These are phyloP conservation scores for Leptoxyphium fumago DNA, from an alignment of 2,329 filamentous ascomycete genomes.

Conservation along the genomic window DNA sequence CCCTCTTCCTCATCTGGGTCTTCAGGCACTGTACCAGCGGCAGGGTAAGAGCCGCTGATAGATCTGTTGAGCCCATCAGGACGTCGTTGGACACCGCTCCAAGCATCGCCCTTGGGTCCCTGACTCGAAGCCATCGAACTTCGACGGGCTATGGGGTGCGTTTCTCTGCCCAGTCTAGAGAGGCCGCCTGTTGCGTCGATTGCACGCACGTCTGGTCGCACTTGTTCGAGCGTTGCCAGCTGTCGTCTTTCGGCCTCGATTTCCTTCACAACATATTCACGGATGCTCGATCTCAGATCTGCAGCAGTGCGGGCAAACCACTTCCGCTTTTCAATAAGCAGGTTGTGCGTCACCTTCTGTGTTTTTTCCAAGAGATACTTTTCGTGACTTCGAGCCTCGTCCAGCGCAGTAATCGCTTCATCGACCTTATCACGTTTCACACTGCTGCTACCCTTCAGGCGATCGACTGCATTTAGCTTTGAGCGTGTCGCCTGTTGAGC, in stretches of 20 bases:
- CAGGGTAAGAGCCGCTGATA: constrained; percentile 56
- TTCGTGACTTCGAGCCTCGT: constrained; percentile 75
- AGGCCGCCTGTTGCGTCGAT: constrained; percentile 87
- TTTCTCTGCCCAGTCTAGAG: constrained; percentile 74
- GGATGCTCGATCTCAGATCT: constrained; percentile 70
- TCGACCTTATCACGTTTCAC: constrained; percentile 93
- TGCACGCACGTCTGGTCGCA: constrained; percentile 79
- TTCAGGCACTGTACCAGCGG: constrained; percentile 38
- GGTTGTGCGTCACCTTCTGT: constrained; percentile 73
- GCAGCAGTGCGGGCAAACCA: constrained; percentile 80
- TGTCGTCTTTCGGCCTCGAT: constrained; percentile 92
- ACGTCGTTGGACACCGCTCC: constrained; percentile 82
- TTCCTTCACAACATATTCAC: constrained; percentile 85
- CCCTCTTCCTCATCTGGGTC: constrained; percentile 37
- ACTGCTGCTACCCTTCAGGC: constrained; percentile 71
- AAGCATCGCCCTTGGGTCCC: constrained; percentile 93
- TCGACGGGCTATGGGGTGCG: constrained; percentile 61
- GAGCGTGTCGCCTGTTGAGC: constrained; percentile 74
- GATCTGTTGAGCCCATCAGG: constrained; percentile 66
- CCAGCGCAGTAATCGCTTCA: constrained; percentile 81
- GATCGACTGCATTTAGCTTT: constrained; percentile 73
- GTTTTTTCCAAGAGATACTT: constrained; percentile 72
- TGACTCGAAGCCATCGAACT: constrained; percentile 72
- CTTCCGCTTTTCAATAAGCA: constrained; percentile 72
- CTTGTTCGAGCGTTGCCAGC: constrained; percentile 80